Evolutionary conservation across 371 early-diverging fungal genomes (phyloP), one percentile per base, ranked within the genome.

Genomic region (Neoconidiobolus thromboides): DNA sequence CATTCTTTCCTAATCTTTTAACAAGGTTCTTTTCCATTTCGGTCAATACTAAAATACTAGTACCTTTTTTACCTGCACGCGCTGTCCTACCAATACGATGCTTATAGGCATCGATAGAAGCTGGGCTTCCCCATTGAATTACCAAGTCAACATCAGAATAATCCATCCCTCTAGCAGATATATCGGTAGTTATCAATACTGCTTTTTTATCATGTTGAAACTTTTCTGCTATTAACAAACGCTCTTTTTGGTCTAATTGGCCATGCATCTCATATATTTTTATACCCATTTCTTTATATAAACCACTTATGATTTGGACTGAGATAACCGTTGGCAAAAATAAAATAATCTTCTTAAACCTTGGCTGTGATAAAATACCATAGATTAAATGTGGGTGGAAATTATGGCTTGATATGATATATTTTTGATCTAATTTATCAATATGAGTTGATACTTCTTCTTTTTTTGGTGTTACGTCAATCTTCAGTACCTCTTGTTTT

Each of bases 71-170:
- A 58, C 92, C 95, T n/a, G 96, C 96, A 62, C 99, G 92, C 60
- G 96, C 99, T 2, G 99, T 99, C 65, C 99, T 83, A 7, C 99
- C 99, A 43, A 99, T 72, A 58, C 99, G 85, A 73, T 99, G 99
- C 54, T 96, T 84, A 67, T 96, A 99, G 69, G 92, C 89, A 64
- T 98, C 97, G 56, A 83, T 72, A 54, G 77, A 71, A 3, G 82
- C 74, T 36, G 99, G 97, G 1, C 91, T 76, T 66, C 99, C 99
- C 48, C 94, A 78, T 74, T 98, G 98, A 15, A 97, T 57, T 3
- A 97, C 96, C 51, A 93, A 73, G 0, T 86, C 83, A 1, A 99
- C 93, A 69, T 88, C 91, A 15, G 98, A 97, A 58, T 97, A 97
- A 72, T 99, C 99, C 12, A 99, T 88, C 44, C 99, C 99, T 66